Conservation (phyloP, 345 rosid genomes). For the Chamaenerion angustifolium region DNA sequence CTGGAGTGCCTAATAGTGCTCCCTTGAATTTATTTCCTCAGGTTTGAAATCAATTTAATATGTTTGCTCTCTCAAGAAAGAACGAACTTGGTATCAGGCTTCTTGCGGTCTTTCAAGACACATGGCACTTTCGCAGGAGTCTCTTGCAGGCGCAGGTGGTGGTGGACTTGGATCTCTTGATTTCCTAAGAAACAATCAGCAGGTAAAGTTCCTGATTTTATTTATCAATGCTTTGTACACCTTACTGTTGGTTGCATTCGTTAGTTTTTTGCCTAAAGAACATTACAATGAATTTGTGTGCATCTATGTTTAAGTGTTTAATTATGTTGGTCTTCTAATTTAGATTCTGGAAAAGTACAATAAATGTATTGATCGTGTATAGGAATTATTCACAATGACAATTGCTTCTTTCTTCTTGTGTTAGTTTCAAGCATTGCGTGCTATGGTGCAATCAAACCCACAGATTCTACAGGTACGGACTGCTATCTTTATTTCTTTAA, state of each 20-base stretch:
- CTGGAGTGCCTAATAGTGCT: constrained; percentile 79
- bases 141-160: constrained; percentile 42
- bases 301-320: too few species aligned
- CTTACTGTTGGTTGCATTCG: too few species aligned
- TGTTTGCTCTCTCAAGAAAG: too few species aligned
- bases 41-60: constrained; percentile 23
- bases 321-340: too few species aligned
- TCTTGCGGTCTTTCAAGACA: constrained; percentile 5
- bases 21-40: constrained; percentile 96
- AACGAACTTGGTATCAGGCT: too few species aligned
- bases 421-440: constrained; percentile 45
- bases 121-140: constrained; percentile 32
- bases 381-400: too few species aligned
- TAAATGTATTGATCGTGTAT: too few species aligned
- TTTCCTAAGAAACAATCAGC: constrained; percentile 85
- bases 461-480: constrained; percentile 61
- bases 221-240: neutral
- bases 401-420: neutral
- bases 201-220: constrained; percentile 26
- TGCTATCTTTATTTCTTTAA: neutral
- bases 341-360: too few species aligned
- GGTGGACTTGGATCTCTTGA: constrained; percentile 78
- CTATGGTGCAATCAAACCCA: constrained; percentile 84
- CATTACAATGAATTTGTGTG: too few species aligned
- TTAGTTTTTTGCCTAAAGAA: too few species aligned